Evolutionary conservation across 2,329 filamentous ascomycete genomes (phyloP).

Genomic region (Corinectria fuckeliana): DNA sequence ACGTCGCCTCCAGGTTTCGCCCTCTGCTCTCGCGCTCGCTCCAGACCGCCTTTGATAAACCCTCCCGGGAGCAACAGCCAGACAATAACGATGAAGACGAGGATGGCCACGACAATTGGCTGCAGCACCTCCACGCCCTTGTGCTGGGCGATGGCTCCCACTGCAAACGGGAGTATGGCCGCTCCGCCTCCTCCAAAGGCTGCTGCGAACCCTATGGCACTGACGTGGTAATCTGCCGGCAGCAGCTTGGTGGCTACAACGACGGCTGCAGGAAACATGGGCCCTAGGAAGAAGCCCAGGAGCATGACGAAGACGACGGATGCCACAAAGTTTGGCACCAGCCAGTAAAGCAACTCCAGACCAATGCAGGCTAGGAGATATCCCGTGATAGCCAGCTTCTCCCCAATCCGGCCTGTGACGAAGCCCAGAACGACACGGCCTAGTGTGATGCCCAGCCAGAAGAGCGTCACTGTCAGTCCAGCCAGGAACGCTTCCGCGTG

Average conservation of each 20-base stretch:
- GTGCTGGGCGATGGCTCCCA: conserved; percentile 69
- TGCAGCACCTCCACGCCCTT: conserved; percentile 64
- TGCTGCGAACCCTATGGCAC: conserved; percentile 80
- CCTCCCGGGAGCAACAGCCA: conserved; percentile 55
- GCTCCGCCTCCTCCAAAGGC: conserved; percentile 79
- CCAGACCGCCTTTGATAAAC: conserved; percentile 48
- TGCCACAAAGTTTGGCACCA: conserved; percentile 77
- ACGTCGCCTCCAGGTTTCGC: conserved; percentile 46
- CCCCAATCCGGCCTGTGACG: conserved; percentile 74
- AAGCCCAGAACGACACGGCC: conserved; percentile 78
- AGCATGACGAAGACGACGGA: conserved; percentile 74
- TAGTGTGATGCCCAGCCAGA: conserved; percentile 83
- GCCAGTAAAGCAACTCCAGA: conserved; percentile 79
- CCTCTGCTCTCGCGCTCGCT: conserved; percentile 46
- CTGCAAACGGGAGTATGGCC: conserved; percentile 69
- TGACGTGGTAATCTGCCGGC: conserved; percentile 75
- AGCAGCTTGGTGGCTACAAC: conserved; percentile 77
- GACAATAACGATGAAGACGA: conserved; percentile 52
- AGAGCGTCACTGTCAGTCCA: conserved; percentile 78
- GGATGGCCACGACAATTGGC: conserved; percentile 58
- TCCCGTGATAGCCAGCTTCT: conserved; percentile 67
- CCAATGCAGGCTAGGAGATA: conserved; percentile 71
- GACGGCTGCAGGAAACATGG: conserved; percentile 77
- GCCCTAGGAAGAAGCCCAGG: conserved; percentile 81
- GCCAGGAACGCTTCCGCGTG: conserved; percentile 72